phyloP scores from a whole-genome alignment of 345 rosid genomes.

The Syzygium grande region DNA sequence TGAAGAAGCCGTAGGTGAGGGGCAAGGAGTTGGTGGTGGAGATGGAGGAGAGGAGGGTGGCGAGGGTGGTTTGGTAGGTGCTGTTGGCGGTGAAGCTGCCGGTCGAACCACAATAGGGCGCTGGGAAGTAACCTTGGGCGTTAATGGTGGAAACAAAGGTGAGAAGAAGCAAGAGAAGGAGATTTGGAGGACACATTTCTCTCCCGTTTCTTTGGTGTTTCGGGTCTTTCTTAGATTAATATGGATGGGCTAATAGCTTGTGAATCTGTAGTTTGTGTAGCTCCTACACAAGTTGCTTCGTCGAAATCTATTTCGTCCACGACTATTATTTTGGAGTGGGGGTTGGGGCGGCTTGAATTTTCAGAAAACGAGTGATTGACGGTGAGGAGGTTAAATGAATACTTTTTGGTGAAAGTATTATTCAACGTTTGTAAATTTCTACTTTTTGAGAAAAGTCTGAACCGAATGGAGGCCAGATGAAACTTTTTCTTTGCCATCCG shows the following conservation, averaged over 20 bases:
- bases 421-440: not conserved
- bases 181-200: not conserved
- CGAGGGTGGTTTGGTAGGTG: not conserved
- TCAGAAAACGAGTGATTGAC: not conserved
- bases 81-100: not conserved
- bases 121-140: fast-evolving
- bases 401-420: not conserved
- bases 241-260: not conserved
- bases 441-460: not conserved
- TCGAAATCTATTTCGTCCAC: not conserved
- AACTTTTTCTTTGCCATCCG: not conserved
- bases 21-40: not conserved
- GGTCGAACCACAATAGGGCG: fast-evolving
- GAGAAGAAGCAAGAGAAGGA: not conserved
- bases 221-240: not conserved
- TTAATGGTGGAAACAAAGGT: not conserved
- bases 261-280: not conserved
- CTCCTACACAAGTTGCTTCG: not conserved
- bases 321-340: not conserved
- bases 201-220: not conserved
- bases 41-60: not conserved
- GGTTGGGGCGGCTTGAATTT: not conserved
- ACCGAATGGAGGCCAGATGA: not conserved
- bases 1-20: not conserved
- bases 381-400: not conserved